Base-by-base conservation (phyloP, 106 monocot species). In the Triglochin maritima region DNA sequence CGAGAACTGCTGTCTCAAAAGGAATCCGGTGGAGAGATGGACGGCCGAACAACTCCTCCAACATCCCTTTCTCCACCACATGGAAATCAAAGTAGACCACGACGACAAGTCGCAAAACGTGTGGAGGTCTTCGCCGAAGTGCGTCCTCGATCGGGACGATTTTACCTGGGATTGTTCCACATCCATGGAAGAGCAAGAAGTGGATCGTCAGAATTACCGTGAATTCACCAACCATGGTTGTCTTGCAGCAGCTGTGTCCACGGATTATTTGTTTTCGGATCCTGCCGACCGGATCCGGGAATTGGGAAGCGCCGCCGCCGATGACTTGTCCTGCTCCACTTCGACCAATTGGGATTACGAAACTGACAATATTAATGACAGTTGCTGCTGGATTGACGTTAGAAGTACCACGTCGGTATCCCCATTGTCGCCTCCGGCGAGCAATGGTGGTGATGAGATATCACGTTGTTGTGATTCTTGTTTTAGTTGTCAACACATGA, bases 71-170 rank as follows among this genome's bases (percentile, higher is more conserved):
- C 29, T 29, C 29, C 29, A 29, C 29, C 29, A 29, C 29, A 29
- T 29, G 0, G 29, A 29, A 29, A 29, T 29, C 29, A 29, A 29
- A 29, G 29, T 1, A 29, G 29, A 29, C 29, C 72, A 44, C 82
- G 13, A 53, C 57, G 3, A 9, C 49, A 6, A 4, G 15, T 5
- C 41, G 29, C 6, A 50, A 9, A 46, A 46, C 15, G 64, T 17
- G 12, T 45, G 54, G 63, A 76, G 79, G 6, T 29, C 29, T 29
- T 87, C 90, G n/a, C 90, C 90, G 0, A 90, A 86, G 69, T 87
- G 86, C 60, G 74, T 69, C 17, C 78, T 90, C 7, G 90, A 90
- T 63, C 68, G 59, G 54, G 70, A 29, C 16, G 29, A 29, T 29
- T 29, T 29, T 29, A 61, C 82, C 67, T 84, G 90, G 90, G 73